Conservation (phyloP, 768 basidiomycete species). For the Suillus paluster region DNA sequence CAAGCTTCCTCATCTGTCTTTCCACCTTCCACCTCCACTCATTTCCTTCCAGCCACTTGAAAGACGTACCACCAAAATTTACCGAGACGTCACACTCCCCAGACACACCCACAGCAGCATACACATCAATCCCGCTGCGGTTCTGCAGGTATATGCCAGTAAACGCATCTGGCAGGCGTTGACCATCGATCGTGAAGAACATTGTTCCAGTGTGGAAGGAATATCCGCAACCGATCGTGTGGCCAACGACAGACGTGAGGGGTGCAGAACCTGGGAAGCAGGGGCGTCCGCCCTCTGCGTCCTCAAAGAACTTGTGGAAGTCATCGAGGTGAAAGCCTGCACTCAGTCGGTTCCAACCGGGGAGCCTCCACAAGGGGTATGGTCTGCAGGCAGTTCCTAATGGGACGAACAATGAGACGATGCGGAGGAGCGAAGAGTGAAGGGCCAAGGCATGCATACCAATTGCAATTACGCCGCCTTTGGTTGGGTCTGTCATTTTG, state of each 20-base stretch:
- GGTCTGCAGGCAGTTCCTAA: constrained; percentile 67
- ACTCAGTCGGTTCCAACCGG: constrained; percentile 73
- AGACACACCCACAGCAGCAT: constrained; percentile 65
- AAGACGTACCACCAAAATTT: constrained; percentile 66
- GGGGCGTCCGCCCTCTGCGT: constrained; percentile 59
- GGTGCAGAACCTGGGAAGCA: constrained; percentile 46
- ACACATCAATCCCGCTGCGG: constrained; percentile 55
- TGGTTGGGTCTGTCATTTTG: constrained; percentile 41
- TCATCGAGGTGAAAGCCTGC: constrained; percentile 73
- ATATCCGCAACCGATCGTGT: constrained; percentile 68
- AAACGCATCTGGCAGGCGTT: constrained; percentile 59
- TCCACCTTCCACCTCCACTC: constrained; percentile 70
- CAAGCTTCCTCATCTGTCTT: constrained; percentile 57
- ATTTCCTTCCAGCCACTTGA: constrained; percentile 67
- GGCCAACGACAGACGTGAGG: constrained; percentile 45
- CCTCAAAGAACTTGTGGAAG: constrained; percentile 74
- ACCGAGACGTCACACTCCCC: constrained; percentile 43
- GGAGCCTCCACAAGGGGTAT: constrained; percentile 67
- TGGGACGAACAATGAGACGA: not conserved
- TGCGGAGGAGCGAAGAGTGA: no score
- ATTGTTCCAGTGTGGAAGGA: constrained; percentile 50
- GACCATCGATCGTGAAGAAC: constrained; percentile 71
- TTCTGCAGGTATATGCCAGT: constrained; percentile 58
- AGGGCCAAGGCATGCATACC: constrained; percentile 51
- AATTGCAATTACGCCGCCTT: constrained; percentile 58